These are phyloP conservation scores for Albatrellus sp. DNA, from an alignment of 1,284 basidiomycete genomes.

Conservation along the genomic window DNA sequence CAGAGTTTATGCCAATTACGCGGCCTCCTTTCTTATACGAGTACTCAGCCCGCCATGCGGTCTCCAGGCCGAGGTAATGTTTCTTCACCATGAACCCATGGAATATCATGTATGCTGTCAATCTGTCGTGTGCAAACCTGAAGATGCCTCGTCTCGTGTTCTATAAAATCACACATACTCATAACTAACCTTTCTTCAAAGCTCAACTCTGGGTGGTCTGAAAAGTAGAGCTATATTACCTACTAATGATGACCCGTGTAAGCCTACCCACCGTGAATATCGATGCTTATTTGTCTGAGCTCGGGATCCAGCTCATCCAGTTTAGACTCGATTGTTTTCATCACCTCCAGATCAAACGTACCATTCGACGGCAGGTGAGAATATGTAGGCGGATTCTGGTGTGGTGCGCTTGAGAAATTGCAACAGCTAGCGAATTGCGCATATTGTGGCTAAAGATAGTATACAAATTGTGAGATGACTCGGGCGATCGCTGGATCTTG, in stretches of 20 bases:
- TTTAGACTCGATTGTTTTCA: conserved; percentile 42
- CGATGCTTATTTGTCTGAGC: conserved; percentile 47
- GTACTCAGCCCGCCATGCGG: conserved; percentile 71
- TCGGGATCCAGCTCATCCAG: conserved; percentile 42
- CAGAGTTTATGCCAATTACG: conserved; percentile 61
- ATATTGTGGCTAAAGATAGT: no score
- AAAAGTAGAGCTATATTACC: neutral
- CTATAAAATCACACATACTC: neutral
- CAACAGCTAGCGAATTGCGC: neutral
- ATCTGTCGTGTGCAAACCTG: conserved; percentile 40
- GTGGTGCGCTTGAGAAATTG: conserved; percentile 7
- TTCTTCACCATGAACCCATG: conserved; percentile 53
- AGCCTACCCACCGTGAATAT: conserved; percentile 44
- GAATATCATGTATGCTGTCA: conserved; percentile 41
- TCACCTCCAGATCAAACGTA: conserved; percentile 21
- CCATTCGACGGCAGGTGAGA: no score
- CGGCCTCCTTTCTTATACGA: conserved; percentile 44
- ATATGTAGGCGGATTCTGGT: conserved; percentile 1
- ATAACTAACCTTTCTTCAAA: conserved; percentile 40
- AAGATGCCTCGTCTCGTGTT: neutral
- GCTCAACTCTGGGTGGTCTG: conserved; percentile 49
- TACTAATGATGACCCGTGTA: neutral
- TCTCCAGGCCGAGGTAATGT: conserved; percentile 49
- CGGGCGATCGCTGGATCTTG: no score
- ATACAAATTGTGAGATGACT: no score